phyloP scores from a whole-genome alignment of 2,329 filamentous ascomycete genomes.

The Passalora sequoiae region DNA sequence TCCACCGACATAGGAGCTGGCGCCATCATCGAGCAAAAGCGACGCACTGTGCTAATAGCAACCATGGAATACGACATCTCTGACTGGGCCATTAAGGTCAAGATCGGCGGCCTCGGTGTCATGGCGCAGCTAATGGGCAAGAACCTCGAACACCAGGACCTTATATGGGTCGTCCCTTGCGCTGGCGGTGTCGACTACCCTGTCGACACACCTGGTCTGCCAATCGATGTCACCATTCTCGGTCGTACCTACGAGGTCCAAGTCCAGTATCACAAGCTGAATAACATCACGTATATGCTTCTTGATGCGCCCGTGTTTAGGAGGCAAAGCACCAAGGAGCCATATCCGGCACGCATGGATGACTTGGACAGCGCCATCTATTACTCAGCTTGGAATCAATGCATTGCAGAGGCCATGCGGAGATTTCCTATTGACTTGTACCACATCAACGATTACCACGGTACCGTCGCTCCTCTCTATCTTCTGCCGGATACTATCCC shows the following conservation, averaged over 20 bases:
- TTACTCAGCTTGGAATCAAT: constrained; percentile 67
- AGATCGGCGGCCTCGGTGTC: constrained; percentile 64
- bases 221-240: constrained; percentile 59
- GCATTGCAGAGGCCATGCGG: constrained; percentile 58
- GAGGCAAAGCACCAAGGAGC: constrained; percentile 57
- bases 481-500: constrained; percentile 59
- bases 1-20: constrained; percentile 22
- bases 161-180: constrained; percentile 52
- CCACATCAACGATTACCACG: constrained; percentile 63
- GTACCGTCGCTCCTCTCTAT: constrained; percentile 59
- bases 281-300: constrained; percentile 64
- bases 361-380: constrained; percentile 63
- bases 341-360: constrained; percentile 64
- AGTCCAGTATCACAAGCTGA: constrained; percentile 58
- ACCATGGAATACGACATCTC: constrained; percentile 70
- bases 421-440: constrained; percentile 61
- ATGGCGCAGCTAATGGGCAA: constrained; percentile 67
- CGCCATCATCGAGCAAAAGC: constrained; percentile 24
- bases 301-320: constrained; percentile 64
- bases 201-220: constrained; percentile 52
- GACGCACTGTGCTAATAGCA: constrained; percentile 59
- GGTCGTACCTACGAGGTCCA: constrained; percentile 57
- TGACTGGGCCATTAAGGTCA: constrained; percentile 66
- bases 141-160: constrained; percentile 58
- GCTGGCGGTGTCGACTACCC: constrained; percentile 63